A percentile compares a stretch with the other conserved stretches of the same genome.
phyloP scores from a whole-genome alignment of 129 eudicot genomes.

The Centaurea solstitialis region DNA sequence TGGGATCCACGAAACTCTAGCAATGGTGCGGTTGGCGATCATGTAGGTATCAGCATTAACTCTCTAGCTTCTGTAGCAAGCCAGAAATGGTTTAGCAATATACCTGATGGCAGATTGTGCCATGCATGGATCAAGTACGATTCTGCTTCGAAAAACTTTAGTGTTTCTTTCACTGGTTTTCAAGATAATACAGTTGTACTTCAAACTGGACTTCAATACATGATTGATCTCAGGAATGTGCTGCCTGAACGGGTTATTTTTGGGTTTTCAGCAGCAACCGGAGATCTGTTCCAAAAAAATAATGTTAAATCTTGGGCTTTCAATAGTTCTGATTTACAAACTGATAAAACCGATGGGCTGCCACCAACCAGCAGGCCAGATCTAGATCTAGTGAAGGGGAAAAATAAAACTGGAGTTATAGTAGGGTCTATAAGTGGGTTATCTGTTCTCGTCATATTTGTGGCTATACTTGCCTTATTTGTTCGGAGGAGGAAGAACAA shows the following conservation, averaged over 20 bases:
- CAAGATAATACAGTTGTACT: neutral
- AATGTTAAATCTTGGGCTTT: slow-evolving; percentile 29
- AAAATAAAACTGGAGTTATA: too few species aligned
- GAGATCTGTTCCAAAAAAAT: neutral
- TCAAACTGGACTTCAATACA: slow-evolving; percentile 10
- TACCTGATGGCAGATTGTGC: slow-evolving; percentile 29
- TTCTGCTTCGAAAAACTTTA: slow-evolving; percentile 25
- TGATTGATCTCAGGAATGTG: neutral
- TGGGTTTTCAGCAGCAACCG: neutral
- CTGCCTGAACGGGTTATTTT: neutral
- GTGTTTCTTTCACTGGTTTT: slow-evolving; percentile 39
- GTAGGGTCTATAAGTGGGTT: neutral
- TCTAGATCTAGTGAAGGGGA: too few species aligned
- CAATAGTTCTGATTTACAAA: slow-evolving; percentile 10
- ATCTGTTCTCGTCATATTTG: neutral
- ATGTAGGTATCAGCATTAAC: slow-evolving; percentile 45
- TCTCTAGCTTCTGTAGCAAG: slow-evolving; percentile 28
- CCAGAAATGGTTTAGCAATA: slow-evolving; percentile 30
- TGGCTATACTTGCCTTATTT: neutral
- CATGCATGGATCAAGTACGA: slow-evolving; percentile 49
- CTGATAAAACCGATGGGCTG: neutral
- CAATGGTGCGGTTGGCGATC: slow-evolving; percentile 1
- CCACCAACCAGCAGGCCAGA: neutral
- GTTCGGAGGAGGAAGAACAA: neutral
- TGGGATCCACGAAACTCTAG: slow-evolving; percentile 30